These are phyloP conservation scores for Puccinia novopanici DNA, from an alignment of 1,284 basidiomycete genomes.

Conservation along the genomic window DNA sequence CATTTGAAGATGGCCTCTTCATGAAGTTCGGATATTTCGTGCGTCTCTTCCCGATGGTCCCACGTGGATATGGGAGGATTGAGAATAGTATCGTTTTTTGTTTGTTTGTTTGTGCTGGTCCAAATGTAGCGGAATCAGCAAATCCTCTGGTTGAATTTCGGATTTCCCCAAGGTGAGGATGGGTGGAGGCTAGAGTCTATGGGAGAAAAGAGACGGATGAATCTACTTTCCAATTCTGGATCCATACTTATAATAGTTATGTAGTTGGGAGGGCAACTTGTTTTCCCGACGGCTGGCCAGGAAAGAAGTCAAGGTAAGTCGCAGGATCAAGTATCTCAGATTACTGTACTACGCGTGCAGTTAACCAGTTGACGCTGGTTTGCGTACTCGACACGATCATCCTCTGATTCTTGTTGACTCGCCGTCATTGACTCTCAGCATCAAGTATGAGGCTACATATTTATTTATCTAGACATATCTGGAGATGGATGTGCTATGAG, in stretches of 20 bases:
- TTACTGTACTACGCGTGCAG: conserved; percentile 7
- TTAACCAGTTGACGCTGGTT: not conserved
- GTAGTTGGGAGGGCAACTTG: not conserved
- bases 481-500: not conserved
- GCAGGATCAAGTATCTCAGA: conserved; percentile 17
- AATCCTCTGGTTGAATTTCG: no score
- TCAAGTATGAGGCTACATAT: not conserved
- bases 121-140: no score
- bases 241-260: not conserved
- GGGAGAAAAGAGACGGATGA: not conserved
- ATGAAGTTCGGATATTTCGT: no score
- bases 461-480: no score
- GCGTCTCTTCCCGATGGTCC: no score
- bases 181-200: not conserved
- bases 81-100: no score
- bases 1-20: no score
- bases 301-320: conserved; percentile 7
- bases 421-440: not conserved
- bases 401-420: not conserved
- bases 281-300: not conserved
- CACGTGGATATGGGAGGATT: no score
- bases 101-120: no score
- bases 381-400: not conserved
- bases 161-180: not conserved
- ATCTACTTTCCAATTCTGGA: not conserved